Evolutionary conservation across 2,329 filamentous ascomycete genomes (phyloP).

Genomic region (Stemphylium vesicarium): DNA sequence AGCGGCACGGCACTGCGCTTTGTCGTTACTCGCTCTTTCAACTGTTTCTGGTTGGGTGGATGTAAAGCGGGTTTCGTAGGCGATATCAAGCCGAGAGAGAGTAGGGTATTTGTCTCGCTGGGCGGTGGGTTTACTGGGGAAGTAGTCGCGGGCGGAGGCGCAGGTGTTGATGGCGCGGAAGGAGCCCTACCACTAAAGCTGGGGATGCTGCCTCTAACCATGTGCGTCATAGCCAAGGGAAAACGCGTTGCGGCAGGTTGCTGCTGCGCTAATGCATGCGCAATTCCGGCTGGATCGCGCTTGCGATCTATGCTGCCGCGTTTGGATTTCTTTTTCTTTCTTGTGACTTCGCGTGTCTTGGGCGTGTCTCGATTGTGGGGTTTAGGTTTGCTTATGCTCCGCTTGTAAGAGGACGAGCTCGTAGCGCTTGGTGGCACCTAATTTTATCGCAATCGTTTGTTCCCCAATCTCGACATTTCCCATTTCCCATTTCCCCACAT

Average conservation of each 20-base stretch:
- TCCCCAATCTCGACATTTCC: not conserved
- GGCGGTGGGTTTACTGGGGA: not conserved
- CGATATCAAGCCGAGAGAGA: slow-evolving; percentile 14
- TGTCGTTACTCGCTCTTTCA: not conserved
- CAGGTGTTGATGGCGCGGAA: slow-evolving; percentile 9
- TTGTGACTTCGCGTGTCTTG: slow-evolving; percentile 6
- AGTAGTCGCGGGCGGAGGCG: slow-evolving; percentile 3
- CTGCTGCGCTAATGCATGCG: slow-evolving; percentile 16
- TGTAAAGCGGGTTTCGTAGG: slow-evolving; percentile 3
- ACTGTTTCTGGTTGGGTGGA: not conserved
- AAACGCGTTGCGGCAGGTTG: not conserved
- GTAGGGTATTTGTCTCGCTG: slow-evolving; percentile 1
- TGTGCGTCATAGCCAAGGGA: slow-evolving; percentile 34
- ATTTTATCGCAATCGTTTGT: not conserved
- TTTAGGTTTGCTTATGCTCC: not conserved
- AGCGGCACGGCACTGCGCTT: slow-evolving; percentile 1
- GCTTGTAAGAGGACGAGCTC: not conserved
- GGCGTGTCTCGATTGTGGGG: not conserved
- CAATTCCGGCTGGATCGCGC: slow-evolving; percentile 4
- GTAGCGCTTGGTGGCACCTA: too few species aligned
- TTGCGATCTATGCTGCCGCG: not conserved
- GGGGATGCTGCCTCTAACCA: slow-evolving; percentile 30
- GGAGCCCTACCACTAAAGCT: slow-evolving; percentile 27
- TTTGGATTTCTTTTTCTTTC: not conserved
- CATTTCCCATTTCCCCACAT: not conserved